A percentile compares a stretch with the other conserved stretches of the same genome.
phyloP scores from a whole-genome alignment of 805 yeast species.

The Candida succiphila region DNA sequence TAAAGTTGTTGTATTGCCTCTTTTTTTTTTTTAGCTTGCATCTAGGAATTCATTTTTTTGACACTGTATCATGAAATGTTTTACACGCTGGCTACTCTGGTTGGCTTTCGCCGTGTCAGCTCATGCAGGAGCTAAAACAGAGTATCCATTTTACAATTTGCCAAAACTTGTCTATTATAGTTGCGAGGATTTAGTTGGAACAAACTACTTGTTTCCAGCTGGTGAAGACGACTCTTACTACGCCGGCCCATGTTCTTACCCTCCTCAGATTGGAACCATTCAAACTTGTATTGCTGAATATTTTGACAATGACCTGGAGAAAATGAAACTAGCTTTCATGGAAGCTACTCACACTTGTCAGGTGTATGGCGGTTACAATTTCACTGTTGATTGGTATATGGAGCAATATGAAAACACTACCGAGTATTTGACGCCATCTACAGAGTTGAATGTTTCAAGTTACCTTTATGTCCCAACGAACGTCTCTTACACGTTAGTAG shows the following conservation, averaged over 20 bases:
- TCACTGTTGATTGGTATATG: not conserved
- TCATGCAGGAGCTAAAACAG: not conserved
- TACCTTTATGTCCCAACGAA: not conserved
- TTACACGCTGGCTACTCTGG: too few relatives aligned
- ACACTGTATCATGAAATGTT: too few relatives aligned
- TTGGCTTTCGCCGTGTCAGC: too few relatives aligned
- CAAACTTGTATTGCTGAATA: not conserved
- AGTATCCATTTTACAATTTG: not conserved
- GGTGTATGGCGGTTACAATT: not conserved
- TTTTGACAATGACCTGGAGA: not conserved
- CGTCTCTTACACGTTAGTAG: not conserved
- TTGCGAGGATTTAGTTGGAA: not conserved
- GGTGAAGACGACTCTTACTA: not conserved
- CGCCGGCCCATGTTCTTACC: not conserved
- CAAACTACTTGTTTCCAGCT: not conserved
- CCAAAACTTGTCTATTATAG: not conserved
- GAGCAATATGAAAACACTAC: conserved; percentile 5
- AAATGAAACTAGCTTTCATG: not conserved
- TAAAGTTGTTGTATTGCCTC: too few relatives aligned
- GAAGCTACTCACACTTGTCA: not conserved
- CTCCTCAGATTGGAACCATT: not conserved
- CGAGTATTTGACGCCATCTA: not conserved
- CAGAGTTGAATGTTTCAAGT: not conserved
- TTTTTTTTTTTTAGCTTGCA: too few relatives aligned
- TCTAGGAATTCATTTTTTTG: too few relatives aligned